phyloP scores from a whole-genome alignment of 164 flowering plant genomes.

The Echeveria elegans region DNA sequence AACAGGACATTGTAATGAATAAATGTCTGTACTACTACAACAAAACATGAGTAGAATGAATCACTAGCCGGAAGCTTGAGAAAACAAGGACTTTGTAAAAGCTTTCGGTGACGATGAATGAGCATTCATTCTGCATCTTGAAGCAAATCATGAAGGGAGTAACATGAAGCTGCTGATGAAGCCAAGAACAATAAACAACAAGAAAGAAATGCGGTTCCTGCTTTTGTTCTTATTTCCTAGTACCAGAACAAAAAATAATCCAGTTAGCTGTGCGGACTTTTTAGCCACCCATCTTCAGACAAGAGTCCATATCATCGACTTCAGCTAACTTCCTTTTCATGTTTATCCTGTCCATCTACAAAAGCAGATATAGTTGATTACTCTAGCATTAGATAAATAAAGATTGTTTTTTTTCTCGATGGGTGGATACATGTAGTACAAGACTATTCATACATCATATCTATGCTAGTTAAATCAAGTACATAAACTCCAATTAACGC shows the following conservation, averaged over 20 bases:
- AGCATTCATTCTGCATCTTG: not conserved
- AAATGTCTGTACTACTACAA: not conserved
- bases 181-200: not conserved
- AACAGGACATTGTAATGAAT: not conserved
- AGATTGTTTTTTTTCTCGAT: too few species aligned
- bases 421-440: too few species aligned
- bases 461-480: too few species aligned
- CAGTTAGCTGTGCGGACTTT: not conserved
- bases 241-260: not conserved
- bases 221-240: not conserved
- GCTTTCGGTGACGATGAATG: not conserved
- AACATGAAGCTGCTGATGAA: not conserved
- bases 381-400: too few species aligned
- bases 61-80: too few species aligned
- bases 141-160: too few species aligned
- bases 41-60: not conserved
- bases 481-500: too few species aligned
- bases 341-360: slow-evolving; percentile 55
- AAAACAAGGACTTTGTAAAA: not conserved
- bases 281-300: slow-evolving; percentile 17
- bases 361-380: not conserved
- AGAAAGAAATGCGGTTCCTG: not conserved
- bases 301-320: slow-evolving; percentile 48
- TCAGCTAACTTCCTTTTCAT: slow-evolving; percentile 46
- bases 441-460: too few species aligned